Evolutionary conservation across 2,329 filamentous ascomycete genomes (phyloP).

Genomic region (Neoarthrinium moseri): DNA sequence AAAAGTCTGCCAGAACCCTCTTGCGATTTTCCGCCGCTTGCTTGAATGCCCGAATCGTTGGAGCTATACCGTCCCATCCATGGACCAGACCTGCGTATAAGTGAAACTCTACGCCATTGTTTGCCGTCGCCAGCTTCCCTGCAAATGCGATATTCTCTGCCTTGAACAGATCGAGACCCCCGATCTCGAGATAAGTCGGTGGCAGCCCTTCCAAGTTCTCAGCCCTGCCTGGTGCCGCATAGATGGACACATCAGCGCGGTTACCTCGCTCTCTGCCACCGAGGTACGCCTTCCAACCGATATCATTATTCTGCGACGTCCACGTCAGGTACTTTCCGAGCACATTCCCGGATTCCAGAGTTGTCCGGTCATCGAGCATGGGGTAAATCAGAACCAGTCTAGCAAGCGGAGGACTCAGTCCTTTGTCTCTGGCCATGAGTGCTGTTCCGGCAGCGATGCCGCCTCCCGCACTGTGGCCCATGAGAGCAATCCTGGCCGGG

Average conservation of each 20-base stretch:
- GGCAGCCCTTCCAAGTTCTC: slow-evolving; percentile 11
- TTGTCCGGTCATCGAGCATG: slow-evolving; percentile 5
- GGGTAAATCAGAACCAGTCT: slow-evolving; percentile 6
- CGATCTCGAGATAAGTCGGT: slow-evolving; percentile 14
- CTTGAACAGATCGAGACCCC: slow-evolving; percentile 11
- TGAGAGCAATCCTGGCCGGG: slow-evolving; percentile 19
- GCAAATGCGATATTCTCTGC: slow-evolving; percentile 12
- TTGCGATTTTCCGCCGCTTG: background rate
- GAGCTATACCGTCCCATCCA: slow-evolving; percentile 2
- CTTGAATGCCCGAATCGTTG: background rate
- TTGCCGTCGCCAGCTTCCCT: slow-evolving; percentile 4
- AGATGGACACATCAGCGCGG: slow-evolving; percentile 3
- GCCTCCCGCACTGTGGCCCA: slow-evolving; percentile 25
- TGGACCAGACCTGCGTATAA: slow-evolving; percentile 11
- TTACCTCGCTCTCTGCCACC: slow-evolving; percentile 1
- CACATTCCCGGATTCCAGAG: background rate
- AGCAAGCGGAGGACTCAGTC: background rate
- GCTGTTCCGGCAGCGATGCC: slow-evolving; percentile 25
- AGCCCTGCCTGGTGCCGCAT: slow-evolving; percentile 10
- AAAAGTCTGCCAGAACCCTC: slow-evolving; percentile 2
- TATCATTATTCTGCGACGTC: background rate
- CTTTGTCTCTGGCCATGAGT: slow-evolving; percentile 22
- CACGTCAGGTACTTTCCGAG: background rate
- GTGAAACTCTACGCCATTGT: slow-evolving; percentile 12
- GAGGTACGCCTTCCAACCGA: slow-evolving; percentile 8